Evolutionary conservation across 1,284 basidiomycete species (phyloP), one percentile per base, ranked within the genome.

Genomic region (Phaffia rhodozyma): DNA sequence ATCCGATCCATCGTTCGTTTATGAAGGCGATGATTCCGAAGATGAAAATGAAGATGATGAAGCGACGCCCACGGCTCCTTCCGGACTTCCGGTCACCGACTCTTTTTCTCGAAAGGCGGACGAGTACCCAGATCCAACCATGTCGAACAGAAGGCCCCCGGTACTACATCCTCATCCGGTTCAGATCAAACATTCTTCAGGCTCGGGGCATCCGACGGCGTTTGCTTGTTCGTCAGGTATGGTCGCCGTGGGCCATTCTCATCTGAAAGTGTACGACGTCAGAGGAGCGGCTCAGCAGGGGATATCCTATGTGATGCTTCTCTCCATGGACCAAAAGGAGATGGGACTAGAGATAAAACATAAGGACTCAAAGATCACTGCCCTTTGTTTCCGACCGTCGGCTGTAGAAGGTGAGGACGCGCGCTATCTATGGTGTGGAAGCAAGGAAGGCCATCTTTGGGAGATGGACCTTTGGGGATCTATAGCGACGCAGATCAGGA

Each of bases 381-480:
- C 84, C 23, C 79, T 92, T 75, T 87, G 86, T 71, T 89, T 91
- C 73, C 79, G 86, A 5, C 80, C 84, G 0, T 82, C 65, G 73
- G 76, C 29, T 78, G 81, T 58, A 73, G 70, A 65, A 0, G 72
- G 72, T 27, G 75, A 79, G 54, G 74, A 75, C 57, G 77, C 76
- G 1, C 70, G 79, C 29, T 81, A 82, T 66, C 70, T 91, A 6
- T 94, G 91, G 91, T 77, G 86, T 21, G 92, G 91, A 0, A 90
- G 88, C 50, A 91, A 87, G 75, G 90, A 93, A 34, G 92, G 92
- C 0, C 84, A 87, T 72, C 66, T 96, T 20, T 81, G 86, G 69
- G 91, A 94, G 76, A 69, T 92, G 60, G 89, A 94, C 71, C 78
- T 87, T 34, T 74, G 79, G 57, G 81, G 79, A 1, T 85, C 84